Evolutionary conservation across 139 green algal species (phyloP).

Genomic region (Micractinium conductrix): DNA sequence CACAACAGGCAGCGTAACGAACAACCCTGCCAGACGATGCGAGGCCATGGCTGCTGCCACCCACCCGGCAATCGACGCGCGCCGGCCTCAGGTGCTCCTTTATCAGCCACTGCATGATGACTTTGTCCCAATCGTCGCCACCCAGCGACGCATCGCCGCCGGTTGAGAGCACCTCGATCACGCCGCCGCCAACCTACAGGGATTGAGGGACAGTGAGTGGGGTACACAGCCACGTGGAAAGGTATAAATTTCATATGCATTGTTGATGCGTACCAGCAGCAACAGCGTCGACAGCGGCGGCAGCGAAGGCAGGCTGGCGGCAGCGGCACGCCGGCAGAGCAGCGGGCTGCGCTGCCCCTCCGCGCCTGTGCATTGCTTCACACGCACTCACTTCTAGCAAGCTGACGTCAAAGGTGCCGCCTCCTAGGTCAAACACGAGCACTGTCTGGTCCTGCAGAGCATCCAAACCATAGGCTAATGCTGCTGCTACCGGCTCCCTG

Average conservation of each 20-base stretch:
- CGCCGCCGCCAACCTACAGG: conserved; percentile 79
- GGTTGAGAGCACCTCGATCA: conserved; percentile 88
- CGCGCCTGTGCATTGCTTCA: too few species aligned
- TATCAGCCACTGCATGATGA: conserved; percentile 72
- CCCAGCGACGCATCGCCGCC: conserved; percentile 86
- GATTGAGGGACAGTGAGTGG: too few species aligned
- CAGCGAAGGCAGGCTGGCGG: too few species aligned
- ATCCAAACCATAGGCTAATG: conserved; percentile 89
- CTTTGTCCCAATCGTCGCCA: conserved; percentile 87
- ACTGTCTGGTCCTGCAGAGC: conserved; percentile 81
- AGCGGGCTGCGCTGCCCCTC: too few species aligned
- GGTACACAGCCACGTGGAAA: neutral
- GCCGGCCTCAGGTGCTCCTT: conserved; percentile 61
- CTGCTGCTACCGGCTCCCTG: conserved; percentile 87
- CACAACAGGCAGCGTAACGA: too few species aligned
- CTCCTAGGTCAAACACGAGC: conserved; percentile 92
- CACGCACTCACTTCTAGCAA: neutral
- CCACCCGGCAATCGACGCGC: conserved; percentile 31
- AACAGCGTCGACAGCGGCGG: too few species aligned
- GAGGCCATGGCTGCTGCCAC: too few species aligned
- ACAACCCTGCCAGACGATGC: too few species aligned
- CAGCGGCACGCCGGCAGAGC: too few species aligned
- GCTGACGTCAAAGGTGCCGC: conserved; percentile 84
- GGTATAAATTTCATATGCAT: too few species aligned
- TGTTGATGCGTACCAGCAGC: too few species aligned